Evolutionary conservation across 2,329 filamentous ascomycete species (phyloP).

Genomic region (Xylariaceae sp.): DNA sequence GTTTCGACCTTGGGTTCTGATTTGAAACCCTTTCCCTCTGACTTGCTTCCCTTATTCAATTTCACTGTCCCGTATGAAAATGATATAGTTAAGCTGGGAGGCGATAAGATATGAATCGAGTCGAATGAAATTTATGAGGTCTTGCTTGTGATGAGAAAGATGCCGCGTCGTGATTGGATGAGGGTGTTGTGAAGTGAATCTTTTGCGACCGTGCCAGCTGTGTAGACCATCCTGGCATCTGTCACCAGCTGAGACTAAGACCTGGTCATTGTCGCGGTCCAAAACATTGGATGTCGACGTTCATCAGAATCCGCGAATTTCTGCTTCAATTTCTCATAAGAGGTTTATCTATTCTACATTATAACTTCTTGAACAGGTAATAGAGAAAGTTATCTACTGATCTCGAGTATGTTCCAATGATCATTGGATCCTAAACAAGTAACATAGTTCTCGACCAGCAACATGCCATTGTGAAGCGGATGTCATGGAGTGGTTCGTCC

Average conservation of each 20-base stretch:
- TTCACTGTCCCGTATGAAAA: not conserved
- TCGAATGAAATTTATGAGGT: conserved; percentile 1
- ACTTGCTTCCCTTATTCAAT: not conserved
- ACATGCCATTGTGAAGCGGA: too few relatives aligned
- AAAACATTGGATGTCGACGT: too few relatives aligned
- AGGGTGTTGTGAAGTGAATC: conserved; percentile 1
- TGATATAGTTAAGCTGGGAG: not conserved
- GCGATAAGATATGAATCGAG: not conserved
- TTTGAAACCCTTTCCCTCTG: not conserved
- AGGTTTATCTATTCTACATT: too few relatives aligned
- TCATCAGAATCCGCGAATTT: too few relatives aligned
- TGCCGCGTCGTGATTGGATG: conserved; percentile 14
- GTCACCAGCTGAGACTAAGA: conserved; percentile 4
- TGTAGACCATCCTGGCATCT: not conserved
- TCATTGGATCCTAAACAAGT: too few relatives aligned
- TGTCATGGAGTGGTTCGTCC: too few relatives aligned
- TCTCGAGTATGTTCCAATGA: too few relatives aligned
- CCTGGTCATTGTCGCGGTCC: too few relatives aligned
- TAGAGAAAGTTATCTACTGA: too few relatives aligned
- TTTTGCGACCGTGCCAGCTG: conserved; percentile 6
- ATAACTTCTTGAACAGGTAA: too few relatives aligned
- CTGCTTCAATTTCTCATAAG: too few relatives aligned
- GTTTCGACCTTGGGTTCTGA: conserved; percentile 1
- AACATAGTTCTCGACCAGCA: too few relatives aligned
- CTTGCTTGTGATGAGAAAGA: not conserved